Evolutionary conservation across 208 protist species (phyloP), one percentile per base, ranked within the genome.

Genomic region (Trypanosoma avium): DNA sequence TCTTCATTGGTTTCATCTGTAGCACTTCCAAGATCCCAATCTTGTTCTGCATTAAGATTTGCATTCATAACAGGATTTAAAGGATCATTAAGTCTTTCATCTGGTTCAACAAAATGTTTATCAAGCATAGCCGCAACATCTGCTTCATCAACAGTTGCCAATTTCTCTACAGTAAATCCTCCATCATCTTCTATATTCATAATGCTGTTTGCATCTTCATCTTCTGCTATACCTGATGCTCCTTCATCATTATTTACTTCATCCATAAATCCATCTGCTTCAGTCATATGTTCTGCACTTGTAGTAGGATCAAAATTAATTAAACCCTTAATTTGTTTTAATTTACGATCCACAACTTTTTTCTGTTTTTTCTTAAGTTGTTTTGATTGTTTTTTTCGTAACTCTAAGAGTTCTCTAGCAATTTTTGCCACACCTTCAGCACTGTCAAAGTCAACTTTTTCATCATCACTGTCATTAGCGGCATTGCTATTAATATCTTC

Each of bases 361-460:
- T 96, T 97, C 64, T 97, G 86, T 59, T 88, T 88, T 69, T 93
- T 97, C 76, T 96, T 97, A 22, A 96, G 75, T 43, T 91, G 75
- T 64, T 92, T 93, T 24, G 86, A 84, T 35, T 92, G 68, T 33
- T 87, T 84, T 50, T 92, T 90, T n/a, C 87, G 81, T 19, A 95
- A 58, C 50, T 92, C 82, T 1, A 95, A 67, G 38, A 98, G 69
- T 75, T 97, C 84, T 15, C 79, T 61, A 26, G 93, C 85, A n/a
- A 97, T 82, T 61, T 86, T 62, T 36, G 89, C 85, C 35, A 90
- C 79, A 32, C 82, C 83, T 27, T 93, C 90, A 2, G 79, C 79
- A 61, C 84, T 90, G 61, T 96, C 88, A 50, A 90, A 79, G 71
- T 91, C 82, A 46, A 92, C 74, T 61, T 77, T 63, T 32, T 68